Evolutionary conservation across 805 yeast species (phyloP).

Genomic region (Monosporozyma servazzii): DNA sequence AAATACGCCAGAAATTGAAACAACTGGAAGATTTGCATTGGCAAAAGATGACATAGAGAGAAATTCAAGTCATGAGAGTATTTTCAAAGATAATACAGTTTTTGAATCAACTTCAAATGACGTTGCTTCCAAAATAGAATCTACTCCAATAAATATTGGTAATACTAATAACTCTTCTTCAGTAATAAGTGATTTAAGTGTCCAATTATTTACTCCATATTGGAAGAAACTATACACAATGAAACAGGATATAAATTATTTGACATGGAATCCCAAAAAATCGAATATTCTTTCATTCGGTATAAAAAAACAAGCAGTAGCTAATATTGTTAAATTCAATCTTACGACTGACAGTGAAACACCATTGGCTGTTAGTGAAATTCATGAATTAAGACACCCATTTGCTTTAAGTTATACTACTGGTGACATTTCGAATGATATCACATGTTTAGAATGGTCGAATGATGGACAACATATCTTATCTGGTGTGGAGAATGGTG

Average conservation of each 20-base stretch:
- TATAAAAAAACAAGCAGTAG: conserved; percentile 35
- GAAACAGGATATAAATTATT: conserved; percentile 31
- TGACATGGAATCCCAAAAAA: conserved; percentile 49
- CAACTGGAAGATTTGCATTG: conserved; percentile 28
- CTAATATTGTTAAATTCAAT: conserved; percentile 35
- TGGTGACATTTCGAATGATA: conserved; percentile 17
- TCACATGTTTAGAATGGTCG: conserved; percentile 48
- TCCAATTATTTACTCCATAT: conserved; percentile 1
- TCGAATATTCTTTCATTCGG: conserved; percentile 46
- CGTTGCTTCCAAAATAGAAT: not conserved
- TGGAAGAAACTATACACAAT: conserved; percentile 27
- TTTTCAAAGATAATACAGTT: conserved; percentile 3
- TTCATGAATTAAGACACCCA: conserved; percentile 30
- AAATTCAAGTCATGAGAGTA: not conserved
- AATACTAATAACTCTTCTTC: not conserved
- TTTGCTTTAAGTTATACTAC: conserved; percentile 19
- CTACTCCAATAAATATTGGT: not conserved
- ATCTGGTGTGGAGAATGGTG: conserved; percentile 64
- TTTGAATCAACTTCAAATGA: not conserved
- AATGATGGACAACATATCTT: conserved; percentile 52
- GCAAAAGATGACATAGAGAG: conserved; percentile 11
- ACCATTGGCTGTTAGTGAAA: not conserved
- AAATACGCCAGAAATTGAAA: conserved; percentile 24
- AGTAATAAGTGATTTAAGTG: not conserved
- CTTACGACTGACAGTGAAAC: conserved; percentile 9